Conservation (phyloP, 116 monocot genomes). For the Trichopus zeylanicus region DNA sequence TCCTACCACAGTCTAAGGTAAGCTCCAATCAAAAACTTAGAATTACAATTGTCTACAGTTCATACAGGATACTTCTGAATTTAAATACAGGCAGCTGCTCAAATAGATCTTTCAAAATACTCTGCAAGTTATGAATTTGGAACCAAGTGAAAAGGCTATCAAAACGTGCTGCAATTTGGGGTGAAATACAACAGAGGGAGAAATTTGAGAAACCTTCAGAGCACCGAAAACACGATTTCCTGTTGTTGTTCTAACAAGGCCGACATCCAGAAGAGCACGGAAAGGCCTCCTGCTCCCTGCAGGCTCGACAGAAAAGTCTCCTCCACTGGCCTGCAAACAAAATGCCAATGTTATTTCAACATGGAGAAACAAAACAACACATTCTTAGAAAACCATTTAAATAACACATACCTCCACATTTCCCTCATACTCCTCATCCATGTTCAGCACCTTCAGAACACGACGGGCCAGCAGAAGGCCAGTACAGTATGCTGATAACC, state of each 20-base stretch:
- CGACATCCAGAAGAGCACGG: constrained; percentile 92
- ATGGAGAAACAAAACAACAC: neutral
- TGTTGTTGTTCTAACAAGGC: constrained; percentile 81
- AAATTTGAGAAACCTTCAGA: constrained; percentile 50
- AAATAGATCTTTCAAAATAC: too few relatives aligned
- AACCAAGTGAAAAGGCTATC: too few relatives aligned
- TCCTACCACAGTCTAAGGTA: too few relatives aligned
- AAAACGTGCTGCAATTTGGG: too few relatives aligned
- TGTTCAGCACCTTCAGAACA: constrained; percentile 67
- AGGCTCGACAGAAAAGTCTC: constrained; percentile 84
- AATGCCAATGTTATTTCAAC: neutral
- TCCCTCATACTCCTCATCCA: constrained; percentile 90
- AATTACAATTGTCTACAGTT: too few relatives aligned
- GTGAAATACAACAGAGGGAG: too few relatives aligned
- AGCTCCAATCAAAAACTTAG: too few relatives aligned
- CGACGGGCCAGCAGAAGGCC: constrained; percentile 92
- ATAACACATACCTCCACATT: constrained; percentile 65
- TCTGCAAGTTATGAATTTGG: too few relatives aligned
- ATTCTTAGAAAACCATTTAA: neutral
- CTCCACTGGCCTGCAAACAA: constrained; percentile 55
- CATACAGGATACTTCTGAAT: too few relatives aligned
- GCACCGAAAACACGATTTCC: constrained; percentile 92
- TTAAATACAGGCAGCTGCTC: too few relatives aligned
- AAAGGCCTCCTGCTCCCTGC: constrained; percentile 82
- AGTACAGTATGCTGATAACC: constrained; percentile 76